Conservation (phyloP, 148 eudicot species). For the Amaranthus hypochondriacus region DNA sequence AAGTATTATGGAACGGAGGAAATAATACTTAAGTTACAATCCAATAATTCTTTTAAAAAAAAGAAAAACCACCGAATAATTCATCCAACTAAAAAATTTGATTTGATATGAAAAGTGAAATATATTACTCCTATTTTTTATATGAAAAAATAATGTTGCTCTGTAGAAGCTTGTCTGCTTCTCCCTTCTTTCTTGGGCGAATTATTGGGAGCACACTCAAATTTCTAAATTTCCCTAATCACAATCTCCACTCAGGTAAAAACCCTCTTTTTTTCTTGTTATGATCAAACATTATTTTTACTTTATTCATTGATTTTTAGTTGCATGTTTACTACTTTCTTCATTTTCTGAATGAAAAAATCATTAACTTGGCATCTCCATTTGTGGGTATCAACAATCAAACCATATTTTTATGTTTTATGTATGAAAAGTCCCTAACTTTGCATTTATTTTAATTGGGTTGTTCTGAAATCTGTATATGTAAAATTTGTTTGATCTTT, state of each 20-base stretch:
- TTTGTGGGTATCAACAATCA: no score
- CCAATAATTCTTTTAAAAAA: neutral
- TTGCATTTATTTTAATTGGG: no score
- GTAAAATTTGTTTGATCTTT: neutral
- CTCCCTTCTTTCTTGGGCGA: neutral
- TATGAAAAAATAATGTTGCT: neutral
- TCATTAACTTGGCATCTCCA: no score
- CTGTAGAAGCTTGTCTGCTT: neutral
- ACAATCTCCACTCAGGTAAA: constrained; percentile 11
- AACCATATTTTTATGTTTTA: no score
- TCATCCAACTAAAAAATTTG: no score
- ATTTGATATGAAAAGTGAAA: neutral
- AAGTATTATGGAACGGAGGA: no score
- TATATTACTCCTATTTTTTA: no score
- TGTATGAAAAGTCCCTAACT: no score
- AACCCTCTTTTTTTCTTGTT: neutral
- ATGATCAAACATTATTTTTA: neutral
- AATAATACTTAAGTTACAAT: neutral
- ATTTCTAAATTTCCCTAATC: neutral
- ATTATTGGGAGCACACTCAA: neutral
- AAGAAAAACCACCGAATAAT: neutral
- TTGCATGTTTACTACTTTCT: neutral
- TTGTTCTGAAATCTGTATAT: no score
- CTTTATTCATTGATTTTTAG: neutral
- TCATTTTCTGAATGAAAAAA: neutral